Percentiles rank a stretch among this genome's conserved stretches.
Conservation (phyloP, 2,329 filamentous ascomycete species). For the Exophiala dermatitidis region DNA sequence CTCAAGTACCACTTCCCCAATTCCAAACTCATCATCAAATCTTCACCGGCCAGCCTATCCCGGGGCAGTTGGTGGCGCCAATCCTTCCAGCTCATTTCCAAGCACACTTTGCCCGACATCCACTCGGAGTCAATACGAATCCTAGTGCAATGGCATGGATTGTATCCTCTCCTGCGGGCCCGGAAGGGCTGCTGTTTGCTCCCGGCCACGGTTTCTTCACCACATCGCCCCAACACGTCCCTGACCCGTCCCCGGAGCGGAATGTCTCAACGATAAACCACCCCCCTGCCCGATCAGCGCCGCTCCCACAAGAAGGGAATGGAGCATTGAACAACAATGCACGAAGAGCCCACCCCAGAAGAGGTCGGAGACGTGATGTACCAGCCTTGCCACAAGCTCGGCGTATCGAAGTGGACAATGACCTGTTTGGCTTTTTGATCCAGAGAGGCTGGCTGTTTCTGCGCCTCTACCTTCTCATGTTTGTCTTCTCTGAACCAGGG, state of each 20-base stretch:
- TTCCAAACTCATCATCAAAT: background rate
- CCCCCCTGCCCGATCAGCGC: background rate
- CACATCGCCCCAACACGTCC: background rate
- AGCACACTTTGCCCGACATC: background rate
- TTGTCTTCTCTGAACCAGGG: constrained; percentile 48
- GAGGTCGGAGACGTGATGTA: background rate
- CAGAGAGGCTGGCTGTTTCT: constrained; percentile 51
- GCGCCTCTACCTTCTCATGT: constrained; percentile 52
- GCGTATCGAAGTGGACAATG: constrained; percentile 24
- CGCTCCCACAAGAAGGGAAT: background rate
- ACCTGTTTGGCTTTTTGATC: constrained; percentile 37
- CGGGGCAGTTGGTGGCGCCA: background rate
- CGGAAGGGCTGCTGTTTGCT: constrained; percentile 25
- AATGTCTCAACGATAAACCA: background rate
- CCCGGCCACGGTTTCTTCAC: constrained; percentile 9
- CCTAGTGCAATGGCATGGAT: constrained; percentile 21
- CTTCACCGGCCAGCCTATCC: background rate
- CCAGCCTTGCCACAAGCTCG: constrained; percentile 8
- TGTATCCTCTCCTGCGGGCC: constrained; percentile 22
- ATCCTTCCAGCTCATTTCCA: background rate
- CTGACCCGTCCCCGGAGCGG: background rate
- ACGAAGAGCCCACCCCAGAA: constrained; percentile 4
- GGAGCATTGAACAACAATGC: background rate
- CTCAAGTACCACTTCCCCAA: background rate
- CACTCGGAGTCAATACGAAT: background rate